Percentiles rank a stretch among this genome's conserved stretches.
Evolutionary conservation across 2,329 filamentous ascomycete genomes (phyloP).

Genomic region (Phyllosticta citrichinensis): DNA sequence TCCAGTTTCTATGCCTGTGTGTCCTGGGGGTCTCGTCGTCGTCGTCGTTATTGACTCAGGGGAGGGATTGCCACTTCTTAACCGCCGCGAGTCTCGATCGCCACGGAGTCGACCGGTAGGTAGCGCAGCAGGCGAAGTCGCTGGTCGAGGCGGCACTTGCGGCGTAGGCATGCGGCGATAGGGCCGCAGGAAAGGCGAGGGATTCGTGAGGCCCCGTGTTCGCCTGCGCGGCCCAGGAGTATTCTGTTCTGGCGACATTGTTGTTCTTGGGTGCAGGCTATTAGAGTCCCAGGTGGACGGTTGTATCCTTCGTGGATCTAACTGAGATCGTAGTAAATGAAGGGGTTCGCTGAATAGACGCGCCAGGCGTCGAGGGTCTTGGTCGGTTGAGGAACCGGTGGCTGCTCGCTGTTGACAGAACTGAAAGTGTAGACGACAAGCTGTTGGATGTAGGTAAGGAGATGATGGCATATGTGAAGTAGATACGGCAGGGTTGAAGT

Average conservation of each 20-base stretch:
- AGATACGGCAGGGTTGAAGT: not conserved
- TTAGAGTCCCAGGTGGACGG: not conserved
- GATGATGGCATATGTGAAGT: not conserved
- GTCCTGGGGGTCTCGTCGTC: not conserved
- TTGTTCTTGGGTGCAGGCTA: not conserved
- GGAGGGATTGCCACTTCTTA: not conserved
- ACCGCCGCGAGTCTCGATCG: not conserved
- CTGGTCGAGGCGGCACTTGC: not conserved
- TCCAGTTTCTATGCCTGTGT: not conserved
- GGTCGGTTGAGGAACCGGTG: not conserved
- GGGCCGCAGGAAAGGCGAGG: not conserved
- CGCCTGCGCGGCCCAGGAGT: not conserved
- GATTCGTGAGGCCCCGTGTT: not conserved
- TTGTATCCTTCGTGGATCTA: not conserved
- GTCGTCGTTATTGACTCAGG: not conserved
- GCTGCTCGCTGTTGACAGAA: not conserved
- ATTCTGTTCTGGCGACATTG: not conserved
- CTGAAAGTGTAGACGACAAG: not conserved
- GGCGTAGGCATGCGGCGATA: not conserved
- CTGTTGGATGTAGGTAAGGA: not conserved
- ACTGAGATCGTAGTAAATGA: not conserved
- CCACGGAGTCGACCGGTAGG: not conserved
- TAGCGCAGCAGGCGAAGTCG: not conserved
- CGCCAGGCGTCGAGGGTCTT: not conserved
- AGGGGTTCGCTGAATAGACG: not conserved